phyloP scores from a whole-genome alignment of 495 filamentous ascomycete genomes.

The Poronia punctata region DNA sequence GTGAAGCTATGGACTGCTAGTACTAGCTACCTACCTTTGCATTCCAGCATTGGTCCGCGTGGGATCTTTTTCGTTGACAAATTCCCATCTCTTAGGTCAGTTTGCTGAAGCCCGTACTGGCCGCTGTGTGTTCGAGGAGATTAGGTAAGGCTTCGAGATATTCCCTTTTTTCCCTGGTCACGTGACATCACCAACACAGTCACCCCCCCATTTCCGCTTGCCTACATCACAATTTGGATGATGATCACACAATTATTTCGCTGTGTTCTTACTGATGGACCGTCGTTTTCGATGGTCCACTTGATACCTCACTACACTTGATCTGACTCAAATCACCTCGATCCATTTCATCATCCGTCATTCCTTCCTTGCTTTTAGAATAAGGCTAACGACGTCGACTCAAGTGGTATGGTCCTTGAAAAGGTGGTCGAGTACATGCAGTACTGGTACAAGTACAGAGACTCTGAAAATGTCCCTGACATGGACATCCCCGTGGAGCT shows the following conservation, averaged over 20 bases:
- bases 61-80: neutral
- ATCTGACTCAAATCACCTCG: slow-evolving; percentile 37
- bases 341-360: neutral
- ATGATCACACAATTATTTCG: slow-evolving; percentile 35
- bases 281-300: slow-evolving; percentile 28
- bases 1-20: too few species aligned
- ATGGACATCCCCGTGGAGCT: slow-evolving; percentile 77
- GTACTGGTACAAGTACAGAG: slow-evolving; percentile 76
- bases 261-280: slow-evolving; percentile 37
- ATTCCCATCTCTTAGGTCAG: slow-evolving; percentile 39
- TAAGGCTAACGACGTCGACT: slow-evolving; percentile 6
- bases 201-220: slow-evolving; percentile 1
- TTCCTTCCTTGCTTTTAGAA: neutral
- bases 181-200: neutral
- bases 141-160: slow-evolving; percentile 68
- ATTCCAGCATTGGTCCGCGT: neutral
- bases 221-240: slow-evolving; percentile 17
- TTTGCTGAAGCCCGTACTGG: slow-evolving; percentile 65
- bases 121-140: slow-evolving; percentile 60
- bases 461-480: slow-evolving; percentile 73
- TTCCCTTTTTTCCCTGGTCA: slow-evolving; percentile 1
- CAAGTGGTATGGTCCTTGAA: slow-evolving; percentile 74
- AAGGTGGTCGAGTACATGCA: slow-evolving; percentile 89
- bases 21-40: too few species aligned
- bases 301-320: slow-evolving; percentile 52